These are phyloP conservation scores for Arachis monticola DNA, from an alignment of 331 rosid species.

Conservation along the genomic window DNA sequence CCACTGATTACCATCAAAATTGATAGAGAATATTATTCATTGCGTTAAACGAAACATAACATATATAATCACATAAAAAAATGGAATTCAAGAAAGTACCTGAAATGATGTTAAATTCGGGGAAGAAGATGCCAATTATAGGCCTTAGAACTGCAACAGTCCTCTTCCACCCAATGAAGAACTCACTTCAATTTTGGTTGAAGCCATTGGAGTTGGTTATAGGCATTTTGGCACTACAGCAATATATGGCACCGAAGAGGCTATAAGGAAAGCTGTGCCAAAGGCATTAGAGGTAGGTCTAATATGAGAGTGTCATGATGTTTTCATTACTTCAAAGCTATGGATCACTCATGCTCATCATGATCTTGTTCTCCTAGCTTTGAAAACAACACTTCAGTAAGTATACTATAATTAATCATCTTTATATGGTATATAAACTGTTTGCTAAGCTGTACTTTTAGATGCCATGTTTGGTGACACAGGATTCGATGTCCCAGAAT, in stretches of 20 bases:
- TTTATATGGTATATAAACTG: not conserved
- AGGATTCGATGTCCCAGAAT: too few species aligned
- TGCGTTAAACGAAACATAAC: constrained; percentile 17
- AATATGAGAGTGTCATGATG: constrained; percentile 40
- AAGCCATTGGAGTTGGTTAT: constrained; percentile 51
- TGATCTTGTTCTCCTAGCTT: constrained; percentile 52
- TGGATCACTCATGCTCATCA: constrained; percentile 53
- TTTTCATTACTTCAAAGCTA: constrained; percentile 58
- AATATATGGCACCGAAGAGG: constrained; percentile 45
- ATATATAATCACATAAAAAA: not conserved
- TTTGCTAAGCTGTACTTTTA: too few species aligned
- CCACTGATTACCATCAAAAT: not conserved
- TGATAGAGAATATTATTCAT: not conserved
- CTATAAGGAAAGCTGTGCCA: constrained; percentile 48
- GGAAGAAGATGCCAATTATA: constrained; percentile 47
- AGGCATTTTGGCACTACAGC: constrained; percentile 56
- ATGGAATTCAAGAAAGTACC: constrained; percentile 38
- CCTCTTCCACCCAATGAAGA: constrained; percentile 44
- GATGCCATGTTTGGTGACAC: too few species aligned
- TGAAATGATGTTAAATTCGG: constrained; percentile 37
- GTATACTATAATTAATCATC: not conserved
- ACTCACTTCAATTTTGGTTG: constrained; percentile 41
- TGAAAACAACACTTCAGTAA: constrained; percentile 46
- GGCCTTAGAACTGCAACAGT: constrained; percentile 48
- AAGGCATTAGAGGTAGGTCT: constrained; percentile 44